Conservation (phyloP, 176 grass and related monocot genomes). For the maize (Zea mays) region Zm-B73-REFERENCE-NAM-5.0 NC_050101.1:171339001-171339500, state of each 20-base stretch:
- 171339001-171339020: too few species aligned
- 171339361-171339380: conserved; percentile 71
- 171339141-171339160: too few species aligned
- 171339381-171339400: conserved; percentile 75
- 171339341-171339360: conserved; percentile 98
- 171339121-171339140: too few species aligned
- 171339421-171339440: conserved; percentile 97
- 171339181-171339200: background rate
- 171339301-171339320: conserved; percentile 11
- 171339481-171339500: conserved; percentile 22
- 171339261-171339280: background rate
- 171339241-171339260: too few species aligned
- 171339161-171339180: background rate
- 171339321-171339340: conserved; percentile 35
- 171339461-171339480: conserved; percentile 27
- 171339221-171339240: too few species aligned
- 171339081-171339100: too few species aligned
- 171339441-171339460: conserved; percentile 68
- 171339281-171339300: conserved; percentile 18
- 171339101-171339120: too few species aligned
- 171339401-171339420: conserved; percentile 57
- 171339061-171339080: too few species aligned
- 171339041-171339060: too few species aligned
- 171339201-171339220: background rate
- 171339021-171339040: too few species aligned